These are phyloP conservation scores for Penicillium sp. DNA, from an alignment of 2,329 filamentous ascomycete genomes.

Conservation along the genomic window DNA sequence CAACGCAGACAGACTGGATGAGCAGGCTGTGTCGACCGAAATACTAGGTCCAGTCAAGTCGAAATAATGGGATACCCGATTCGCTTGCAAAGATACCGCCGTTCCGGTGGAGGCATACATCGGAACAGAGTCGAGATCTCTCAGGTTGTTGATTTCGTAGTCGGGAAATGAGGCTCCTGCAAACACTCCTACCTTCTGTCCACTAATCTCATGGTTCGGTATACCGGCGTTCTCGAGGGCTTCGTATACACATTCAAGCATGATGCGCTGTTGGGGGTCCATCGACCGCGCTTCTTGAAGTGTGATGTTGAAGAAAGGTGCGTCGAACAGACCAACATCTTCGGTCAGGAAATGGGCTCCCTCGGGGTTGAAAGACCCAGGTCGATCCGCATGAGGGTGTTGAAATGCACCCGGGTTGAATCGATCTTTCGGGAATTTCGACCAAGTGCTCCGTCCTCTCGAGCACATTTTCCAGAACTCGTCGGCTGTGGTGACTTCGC, in stretches of 20 bases:
- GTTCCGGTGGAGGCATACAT: slow-evolving; percentile 27
- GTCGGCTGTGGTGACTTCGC: slow-evolving; percentile 23
- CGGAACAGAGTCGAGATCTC: slow-evolving; percentile 22
- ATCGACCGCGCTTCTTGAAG: slow-evolving; percentile 25
- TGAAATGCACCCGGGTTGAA: slow-evolving; percentile 25
- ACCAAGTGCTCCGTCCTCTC: slow-evolving; percentile 23
- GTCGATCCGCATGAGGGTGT: slow-evolving; percentile 23
- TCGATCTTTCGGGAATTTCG: slow-evolving; percentile 20
- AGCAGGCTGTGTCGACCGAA: slow-evolving; percentile 33
- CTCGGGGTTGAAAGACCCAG: slow-evolving; percentile 22
- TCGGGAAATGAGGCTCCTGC: slow-evolving; percentile 24
- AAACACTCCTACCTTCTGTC: slow-evolving; percentile 25
- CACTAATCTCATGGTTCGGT: slow-evolving; percentile 20
- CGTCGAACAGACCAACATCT: slow-evolving; percentile 29
- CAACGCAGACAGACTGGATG: slow-evolving; percentile 27
- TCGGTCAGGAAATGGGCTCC: slow-evolving; percentile 31
- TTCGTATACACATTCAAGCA: slow-evolving; percentile 30
- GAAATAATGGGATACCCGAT: slow-evolving; percentile 33
- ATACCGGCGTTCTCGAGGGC: slow-evolving; percentile 30
- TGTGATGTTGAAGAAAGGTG: slow-evolving; percentile 32
- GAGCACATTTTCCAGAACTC: slow-evolving; percentile 28
- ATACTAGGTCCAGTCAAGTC: slow-evolving; percentile 32
- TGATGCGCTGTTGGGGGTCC: slow-evolving; percentile 27
- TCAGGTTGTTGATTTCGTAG: slow-evolving; percentile 25
- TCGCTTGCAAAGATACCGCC: slow-evolving; percentile 25